Percentiles rank a stretch among this genome's conserved stretches.
These are phyloP conservation scores for Pyrenochaeta sp. DNA, from an alignment of 2,329 filamentous ascomycete species.

Conservation along the genomic window DNA sequence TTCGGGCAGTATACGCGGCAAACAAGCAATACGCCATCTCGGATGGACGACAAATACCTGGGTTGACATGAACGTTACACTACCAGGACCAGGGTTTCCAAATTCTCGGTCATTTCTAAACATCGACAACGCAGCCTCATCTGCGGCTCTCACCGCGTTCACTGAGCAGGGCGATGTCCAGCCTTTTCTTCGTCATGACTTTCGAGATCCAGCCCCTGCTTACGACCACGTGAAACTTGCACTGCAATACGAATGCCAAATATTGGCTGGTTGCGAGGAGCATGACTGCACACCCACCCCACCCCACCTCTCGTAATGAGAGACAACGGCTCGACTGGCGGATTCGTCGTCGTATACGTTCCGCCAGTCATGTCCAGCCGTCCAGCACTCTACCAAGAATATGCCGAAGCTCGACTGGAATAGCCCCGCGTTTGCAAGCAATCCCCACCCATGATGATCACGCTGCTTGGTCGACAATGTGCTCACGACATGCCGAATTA, in stretches of 20 bases:
- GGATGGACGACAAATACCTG: slow-evolving; percentile 5
- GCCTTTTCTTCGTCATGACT: background rate
- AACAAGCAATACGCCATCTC: slow-evolving; percentile 22
- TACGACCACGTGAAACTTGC: background rate
- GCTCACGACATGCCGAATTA: slow-evolving; percentile 2
- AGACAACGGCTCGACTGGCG: slow-evolving; percentile 2
- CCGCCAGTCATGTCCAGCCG: slow-evolving; percentile 7
- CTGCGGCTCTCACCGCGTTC: background rate
- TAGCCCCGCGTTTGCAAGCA: background rate
- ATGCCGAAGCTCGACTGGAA: background rate
- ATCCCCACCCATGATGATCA: background rate
- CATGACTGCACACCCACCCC: background rate
- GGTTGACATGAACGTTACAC: slow-evolving; percentile 24
- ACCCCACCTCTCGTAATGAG: slow-evolving; percentile 15
- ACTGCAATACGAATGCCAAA: slow-evolving; percentile 5
- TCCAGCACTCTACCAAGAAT: slow-evolving; percentile 3
- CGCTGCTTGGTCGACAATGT: background rate
- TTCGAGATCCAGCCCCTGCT: background rate
- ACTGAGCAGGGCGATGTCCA: background rate
- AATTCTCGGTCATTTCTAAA: slow-evolving; percentile 1
- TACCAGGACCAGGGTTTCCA: slow-evolving; percentile 2
- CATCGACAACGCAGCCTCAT: slow-evolving; percentile 9
- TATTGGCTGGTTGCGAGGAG: slow-evolving; percentile 2
- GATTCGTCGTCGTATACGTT: slow-evolving; percentile 8
- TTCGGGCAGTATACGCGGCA: slow-evolving; percentile 22